A percentile compares a stretch with the other conserved stretches of the same genome.
Evolutionary conservation across 345 rosid species (phyloP).

Genomic region (Clausena lansium): DNA sequence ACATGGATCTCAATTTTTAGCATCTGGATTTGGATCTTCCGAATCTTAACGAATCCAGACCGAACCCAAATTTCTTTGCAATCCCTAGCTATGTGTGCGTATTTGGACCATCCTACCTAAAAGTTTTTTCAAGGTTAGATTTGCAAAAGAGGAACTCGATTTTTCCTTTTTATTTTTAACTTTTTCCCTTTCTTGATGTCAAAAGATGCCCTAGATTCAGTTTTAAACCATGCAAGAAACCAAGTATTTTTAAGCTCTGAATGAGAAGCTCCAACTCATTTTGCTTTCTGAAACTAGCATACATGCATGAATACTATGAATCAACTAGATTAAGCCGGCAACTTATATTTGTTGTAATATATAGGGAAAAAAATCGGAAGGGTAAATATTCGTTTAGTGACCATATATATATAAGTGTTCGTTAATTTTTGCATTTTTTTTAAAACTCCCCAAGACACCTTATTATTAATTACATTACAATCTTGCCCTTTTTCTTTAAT

Average conservation of each 20-base stretch:
- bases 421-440: too few relatives aligned
- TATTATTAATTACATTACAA: too few relatives aligned
- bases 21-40: too few relatives aligned
- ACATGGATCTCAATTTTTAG: too few relatives aligned
- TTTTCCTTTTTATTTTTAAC: neutral
- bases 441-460: too few relatives aligned
- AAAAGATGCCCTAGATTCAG: neutral
- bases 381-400: too few relatives aligned
- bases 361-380: too few relatives aligned
- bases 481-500: too few relatives aligned
- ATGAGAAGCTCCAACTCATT: neutral
- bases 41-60: too few relatives aligned
- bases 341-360: neutral
- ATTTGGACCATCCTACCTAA: neutral
- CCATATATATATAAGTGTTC: accelerated
- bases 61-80: too few relatives aligned
- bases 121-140: neutral
- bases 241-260: neutral
- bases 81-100: neutral
- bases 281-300: neutral
- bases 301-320: neutral
- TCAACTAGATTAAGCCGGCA: neutral
- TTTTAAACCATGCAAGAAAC: neutral
- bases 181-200: neutral
- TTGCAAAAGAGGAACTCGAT: neutral